Evolutionary conservation across 2,329 filamentous ascomycete species (phyloP), one percentile per base, ranked within the genome.

Genomic region (Alternaria dauci): DNA sequence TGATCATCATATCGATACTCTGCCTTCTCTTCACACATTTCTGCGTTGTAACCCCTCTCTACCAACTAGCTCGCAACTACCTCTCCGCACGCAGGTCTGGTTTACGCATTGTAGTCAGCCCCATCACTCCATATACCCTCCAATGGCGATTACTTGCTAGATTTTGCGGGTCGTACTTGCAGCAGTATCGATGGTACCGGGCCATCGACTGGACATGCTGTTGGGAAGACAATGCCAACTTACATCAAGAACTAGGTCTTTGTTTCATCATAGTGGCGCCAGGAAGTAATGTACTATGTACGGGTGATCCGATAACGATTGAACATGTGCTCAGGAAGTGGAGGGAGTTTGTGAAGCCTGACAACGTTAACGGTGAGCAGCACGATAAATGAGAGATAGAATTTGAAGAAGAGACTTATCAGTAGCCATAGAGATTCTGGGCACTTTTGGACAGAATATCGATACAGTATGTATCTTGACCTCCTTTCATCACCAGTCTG

Each of bases 301-400:
- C 65, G 4, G 62, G 61, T 36, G 68, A 73, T 54, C 34, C 59
- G 12, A 61, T 43, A 32, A 62, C 64, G 25, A 58, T 69, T 39
- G 59, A 62, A 8, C 20, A 60, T 41, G 60, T 69, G 14, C 58
- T 71, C 23, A 50, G 39, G 52, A 61, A 59, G 18, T 60, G 69
- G 58, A 72, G 66, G 51, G 64, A 65, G 3, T 72, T 71, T 59
- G 44, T 66, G 5, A 73, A 73, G 51, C 65, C 66, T 4, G 62
- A 65, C 39, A 61, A 64, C 14, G 44, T 69, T 16, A 72, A 74
- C 56, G 65, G 66, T 67, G 25, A 52, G 62, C 61, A 11, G 23
- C 25, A 11, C 28, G 23, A 42, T 18, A 18, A 14, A n/a, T 25
- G 8, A 43, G 11, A 16, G 14, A 46, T 20, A 8, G 7, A 50